phyloP scores from a whole-genome alignment of 495 filamentous ascomycete genomes.

The Penicillium paradoxum region DNA sequence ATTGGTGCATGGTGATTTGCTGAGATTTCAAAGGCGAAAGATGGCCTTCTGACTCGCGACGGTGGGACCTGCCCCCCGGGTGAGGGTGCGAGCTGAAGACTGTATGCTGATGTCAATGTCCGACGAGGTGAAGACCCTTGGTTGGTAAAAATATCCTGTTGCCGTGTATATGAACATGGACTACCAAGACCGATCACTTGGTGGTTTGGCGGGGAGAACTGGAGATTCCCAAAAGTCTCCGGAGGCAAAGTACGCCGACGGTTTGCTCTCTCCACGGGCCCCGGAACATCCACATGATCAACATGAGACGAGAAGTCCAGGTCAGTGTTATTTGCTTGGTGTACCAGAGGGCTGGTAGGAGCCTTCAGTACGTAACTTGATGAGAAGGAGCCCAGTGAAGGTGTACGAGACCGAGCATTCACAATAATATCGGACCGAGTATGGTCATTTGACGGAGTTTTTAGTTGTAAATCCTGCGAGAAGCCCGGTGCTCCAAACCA shows the following conservation, averaged over 20 bases:
- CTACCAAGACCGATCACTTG: constrained; percentile 14
- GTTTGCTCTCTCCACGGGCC: constrained; percentile 43
- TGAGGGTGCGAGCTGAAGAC: constrained; percentile 47
- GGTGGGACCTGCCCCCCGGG: constrained; percentile 55
- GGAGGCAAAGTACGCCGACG: constrained; percentile 60
- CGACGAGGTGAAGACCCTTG: constrained; percentile 70
- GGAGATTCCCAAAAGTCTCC: constrained; percentile 43
- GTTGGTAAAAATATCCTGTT: constrained; percentile 55
- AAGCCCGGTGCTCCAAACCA: constrained; percentile 41
- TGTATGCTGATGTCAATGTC: constrained; percentile 61
- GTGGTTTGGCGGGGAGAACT: constrained; percentile 28
- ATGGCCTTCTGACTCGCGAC: constrained; percentile 59
- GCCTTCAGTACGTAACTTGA: constrained; percentile 81
- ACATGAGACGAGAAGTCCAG: constrained; percentile 56
- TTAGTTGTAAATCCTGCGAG: constrained; percentile 9
- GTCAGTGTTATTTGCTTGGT: constrained; percentile 85
- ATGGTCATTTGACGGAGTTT: constrained; percentile 13
- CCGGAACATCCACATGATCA: constrained; percentile 25
- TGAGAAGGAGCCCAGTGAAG: constrained; percentile 70
- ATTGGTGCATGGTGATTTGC: constrained; percentile 84
- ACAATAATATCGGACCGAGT: constrained; percentile 13
- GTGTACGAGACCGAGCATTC: constrained; percentile 41
- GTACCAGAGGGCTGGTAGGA: constrained; percentile 87
- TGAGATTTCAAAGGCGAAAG: constrained; percentile 67
- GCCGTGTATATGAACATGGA: constrained; percentile 22